Conservation (phyloP, 306 rosid species). For the Gastrolobium bilobum region DNA sequence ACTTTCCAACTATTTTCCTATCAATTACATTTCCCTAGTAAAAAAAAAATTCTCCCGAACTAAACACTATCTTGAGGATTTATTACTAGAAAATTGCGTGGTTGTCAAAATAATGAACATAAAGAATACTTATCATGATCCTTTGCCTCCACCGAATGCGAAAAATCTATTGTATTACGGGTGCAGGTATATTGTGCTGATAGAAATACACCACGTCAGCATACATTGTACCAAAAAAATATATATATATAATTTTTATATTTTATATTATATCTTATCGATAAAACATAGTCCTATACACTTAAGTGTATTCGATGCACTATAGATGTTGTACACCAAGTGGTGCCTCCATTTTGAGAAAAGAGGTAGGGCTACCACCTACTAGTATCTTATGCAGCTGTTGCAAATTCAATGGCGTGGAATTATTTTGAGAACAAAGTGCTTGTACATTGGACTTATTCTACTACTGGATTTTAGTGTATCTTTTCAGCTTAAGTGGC, state of each 20-base stretch:
- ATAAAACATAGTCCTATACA: too few relatives aligned
- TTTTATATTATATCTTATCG: too few relatives aligned
- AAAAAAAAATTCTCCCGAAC: too few relatives aligned
- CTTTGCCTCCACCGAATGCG: constrained; percentile 28
- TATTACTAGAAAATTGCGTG: constrained; percentile 43
- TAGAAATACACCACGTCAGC: too few relatives aligned
- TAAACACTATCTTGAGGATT: constrained; percentile 48
- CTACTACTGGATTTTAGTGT: constrained; percentile 56
- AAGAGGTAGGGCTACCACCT: constrained; percentile 11
- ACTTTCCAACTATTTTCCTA: too few relatives aligned
- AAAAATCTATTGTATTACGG: too few relatives aligned
- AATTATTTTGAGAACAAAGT: constrained; percentile 50
- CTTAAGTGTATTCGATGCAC: too few relatives aligned
- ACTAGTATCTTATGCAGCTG: constrained; percentile 18
- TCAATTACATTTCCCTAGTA: too few relatives aligned
- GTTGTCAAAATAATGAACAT: constrained; percentile 45
- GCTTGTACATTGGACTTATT: constrained; percentile 64
- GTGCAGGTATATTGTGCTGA: too few relatives aligned
- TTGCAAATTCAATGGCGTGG: constrained; percentile 39
- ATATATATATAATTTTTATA: too few relatives aligned
- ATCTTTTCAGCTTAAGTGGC: constrained; percentile 54
- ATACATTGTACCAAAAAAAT: too few relatives aligned
- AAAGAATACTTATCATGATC: constrained; percentile 41
- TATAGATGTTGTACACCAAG: not conserved
- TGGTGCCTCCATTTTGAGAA: constrained; percentile 31